Conservation (phyloP, 805 yeast species). For the Zygotorulaspora danielsina region DNA sequence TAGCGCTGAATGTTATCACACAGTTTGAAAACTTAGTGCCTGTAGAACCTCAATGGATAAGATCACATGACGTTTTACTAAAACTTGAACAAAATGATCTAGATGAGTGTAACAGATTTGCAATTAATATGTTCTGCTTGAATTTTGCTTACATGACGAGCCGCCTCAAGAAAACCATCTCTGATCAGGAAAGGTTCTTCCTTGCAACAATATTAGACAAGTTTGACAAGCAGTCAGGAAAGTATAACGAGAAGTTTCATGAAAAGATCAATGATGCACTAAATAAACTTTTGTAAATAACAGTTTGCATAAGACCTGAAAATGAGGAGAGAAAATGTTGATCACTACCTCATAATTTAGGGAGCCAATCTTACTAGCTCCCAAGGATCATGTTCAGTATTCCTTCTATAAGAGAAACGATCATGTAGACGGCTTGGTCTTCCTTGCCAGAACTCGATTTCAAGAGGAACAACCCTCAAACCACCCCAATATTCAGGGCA, state of each 20-base stretch:
- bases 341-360: slow-evolving; percentile 31
- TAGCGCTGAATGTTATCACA: slow-evolving; percentile 16
- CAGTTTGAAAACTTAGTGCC: slow-evolving; percentile 1
- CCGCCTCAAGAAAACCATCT: slow-evolving; percentile 1
- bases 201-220: slow-evolving; percentile 4
- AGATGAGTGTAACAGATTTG: slow-evolving; percentile 5
- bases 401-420: slow-evolving; percentile 68
- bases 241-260: slow-evolving; percentile 15
- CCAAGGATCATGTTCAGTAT: slow-evolving; percentile 53
- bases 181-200: slow-evolving; percentile 2
- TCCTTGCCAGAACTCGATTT: slow-evolving; percentile 98
- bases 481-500: slow-evolving; percentile 98
- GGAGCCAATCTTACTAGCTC: slow-evolving; percentile 69
- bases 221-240: slow-evolving; percentile 11
- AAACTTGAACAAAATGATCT: slow-evolving; percentile 1
- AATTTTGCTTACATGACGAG: slow-evolving; percentile 16
- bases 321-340: not conserved
- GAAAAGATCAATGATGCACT: slow-evolving; percentile 12
- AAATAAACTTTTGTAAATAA: slow-evolving; percentile 11
- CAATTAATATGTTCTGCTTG: slow-evolving; percentile 14
- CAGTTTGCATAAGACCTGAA: not conserved
- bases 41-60: slow-evolving; percentile 4
- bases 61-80: slow-evolving; percentile 1
- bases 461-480: slow-evolving; percentile 76
- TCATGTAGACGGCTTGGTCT: slow-evolving; percentile 87